Evolutionary conservation across 2,329 filamentous ascomycete species (phyloP).

Genomic region (Dendryphion nanum): DNA sequence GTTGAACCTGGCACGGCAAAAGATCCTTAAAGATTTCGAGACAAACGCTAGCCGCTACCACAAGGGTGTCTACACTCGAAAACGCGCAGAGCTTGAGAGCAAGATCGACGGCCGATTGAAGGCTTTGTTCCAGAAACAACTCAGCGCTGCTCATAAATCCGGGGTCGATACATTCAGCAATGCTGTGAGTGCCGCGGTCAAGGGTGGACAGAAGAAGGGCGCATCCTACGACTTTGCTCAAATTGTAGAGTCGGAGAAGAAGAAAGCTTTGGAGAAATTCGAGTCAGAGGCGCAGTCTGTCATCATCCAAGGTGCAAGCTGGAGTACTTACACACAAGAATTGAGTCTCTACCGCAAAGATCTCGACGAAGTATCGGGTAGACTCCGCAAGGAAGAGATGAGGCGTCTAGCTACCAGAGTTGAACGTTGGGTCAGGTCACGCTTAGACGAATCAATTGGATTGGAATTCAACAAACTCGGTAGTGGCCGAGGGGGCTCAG

Average conservation of each 20-base stretch:
- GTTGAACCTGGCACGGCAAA: conserved; percentile 70
- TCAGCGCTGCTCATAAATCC: conserved; percentile 83
- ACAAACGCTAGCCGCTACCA: conserved; percentile 90
- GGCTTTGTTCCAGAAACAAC: conserved; percentile 81
- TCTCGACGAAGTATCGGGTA: conserved; percentile 80
- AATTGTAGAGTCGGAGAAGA: conserved; percentile 83
- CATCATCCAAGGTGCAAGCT: conserved; percentile 74
- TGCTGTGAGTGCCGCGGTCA: conserved; percentile 81
- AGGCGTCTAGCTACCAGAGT: conserved; percentile 84
- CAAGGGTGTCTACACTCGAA: conserved; percentile 88
- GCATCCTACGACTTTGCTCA: conserved; percentile 91
- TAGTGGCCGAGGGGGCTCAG: conserved; percentile 78
- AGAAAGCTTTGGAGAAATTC: conserved; percentile 71
- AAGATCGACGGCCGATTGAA: conserved; percentile 91
- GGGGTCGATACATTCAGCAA: conserved; percentile 84
- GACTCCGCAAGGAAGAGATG: conserved; percentile 93
- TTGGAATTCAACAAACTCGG: conserved; percentile 96
- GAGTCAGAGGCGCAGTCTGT: conserved; percentile 72
- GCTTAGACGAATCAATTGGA: conserved; percentile 82
- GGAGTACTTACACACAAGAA: conserved; percentile 85
- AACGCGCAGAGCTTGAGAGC: conserved; percentile 77
- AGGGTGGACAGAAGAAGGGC: conserved; percentile 88
- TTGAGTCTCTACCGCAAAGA: conserved; percentile 82
- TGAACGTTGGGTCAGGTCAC: conserved; percentile 89
- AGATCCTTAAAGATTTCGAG: conserved; percentile 81